Evolutionary conservation across 306 rosid genomes (phyloP), one percentile per base, ranked within the genome.

Genomic region (Ormosia emarginata): DNA sequence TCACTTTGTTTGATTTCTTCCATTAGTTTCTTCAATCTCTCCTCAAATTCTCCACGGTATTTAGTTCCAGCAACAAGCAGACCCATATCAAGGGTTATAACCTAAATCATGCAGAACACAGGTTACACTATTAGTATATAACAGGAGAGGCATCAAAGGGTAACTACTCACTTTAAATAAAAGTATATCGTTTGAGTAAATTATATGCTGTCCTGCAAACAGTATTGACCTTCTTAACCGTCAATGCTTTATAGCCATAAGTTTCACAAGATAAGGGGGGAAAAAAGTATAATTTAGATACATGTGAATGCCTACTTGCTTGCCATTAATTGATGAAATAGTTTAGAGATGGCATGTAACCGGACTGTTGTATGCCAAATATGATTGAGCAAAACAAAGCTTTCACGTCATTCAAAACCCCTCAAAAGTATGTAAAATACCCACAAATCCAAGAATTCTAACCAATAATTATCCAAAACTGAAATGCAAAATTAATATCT

Each of bases 11-110:
- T 93, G 65, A 95, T 90, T 90, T 95, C 99, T 86, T 95, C 99
- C 98, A 95, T 95, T 8, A 95, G 92, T 81, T 93, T 93, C 91
- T 95, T 95, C 58, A 95, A 73, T 61, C 99, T 90, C 85, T 95
- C 99, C 87, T 95, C 99, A 82, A 93, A 95, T 87, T 94, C 98
- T 82, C 98, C 98, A 91, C 98, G 98, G 76, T 94, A 94, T 85
- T 94, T 94, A 65, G 98, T 94, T 77, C 98, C 98, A 50, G 98
- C 98, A 8, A 94, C 98, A 44, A 94, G 97, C 71, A 94, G 95
- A 70, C 98, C 98, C 98, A 94, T 94, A 83, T 94, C 98, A 78
- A 94, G 88, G 77, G 98, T 94, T 72, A 94, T 91, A 74, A 94
- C 98, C 98, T 94, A 85, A 69, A 84, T 34, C 34, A 64, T 39